Evolutionary conservation across 2,329 filamentous ascomycete genomes (phyloP).

Genomic region (Alternaria hordeiaustralica): DNA sequence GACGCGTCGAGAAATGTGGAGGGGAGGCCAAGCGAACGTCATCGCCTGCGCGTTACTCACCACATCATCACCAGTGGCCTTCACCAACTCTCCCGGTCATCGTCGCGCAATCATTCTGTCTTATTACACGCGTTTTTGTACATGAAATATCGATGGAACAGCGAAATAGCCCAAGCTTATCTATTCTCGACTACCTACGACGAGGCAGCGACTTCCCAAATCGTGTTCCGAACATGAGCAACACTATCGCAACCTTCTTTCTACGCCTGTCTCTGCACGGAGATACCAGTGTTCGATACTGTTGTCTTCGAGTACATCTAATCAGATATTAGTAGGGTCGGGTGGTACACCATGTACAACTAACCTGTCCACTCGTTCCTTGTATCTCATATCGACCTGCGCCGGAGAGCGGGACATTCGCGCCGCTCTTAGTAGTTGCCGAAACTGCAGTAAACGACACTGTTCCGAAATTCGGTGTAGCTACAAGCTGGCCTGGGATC

Average conservation of each 20-base stretch:
- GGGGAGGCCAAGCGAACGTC: constrained; percentile 13
- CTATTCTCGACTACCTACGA: neutral
- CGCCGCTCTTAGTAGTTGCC: constrained; percentile 27
- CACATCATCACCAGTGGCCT: neutral
- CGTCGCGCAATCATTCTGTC: neutral
- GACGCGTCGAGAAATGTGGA: constrained; percentile 22
- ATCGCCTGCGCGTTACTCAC: neutral
- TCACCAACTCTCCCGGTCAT: neutral
- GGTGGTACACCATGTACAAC: neutral
- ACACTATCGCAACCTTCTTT: neutral
- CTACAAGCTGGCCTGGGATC: constrained; percentile 26
- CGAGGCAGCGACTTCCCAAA: neutral
- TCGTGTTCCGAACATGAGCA: neutral
- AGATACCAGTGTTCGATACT: constrained; percentile 18
- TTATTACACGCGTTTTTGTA: neutral
- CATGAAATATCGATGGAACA: neutral
- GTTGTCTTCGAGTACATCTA: constrained; percentile 35
- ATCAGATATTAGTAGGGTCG: neutral
- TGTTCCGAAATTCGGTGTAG: constrained; percentile 26
- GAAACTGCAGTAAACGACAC: constrained; percentile 26
- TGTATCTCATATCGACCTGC: constrained; percentile 34
- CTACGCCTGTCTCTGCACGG: constrained; percentile 15
- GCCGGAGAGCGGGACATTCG: constrained; percentile 19
- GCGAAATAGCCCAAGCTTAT: neutral
- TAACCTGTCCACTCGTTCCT: constrained; percentile 32